Conservation (phyloP, 1,139 yeast species). For the Debaryomyces udenii region DNA sequence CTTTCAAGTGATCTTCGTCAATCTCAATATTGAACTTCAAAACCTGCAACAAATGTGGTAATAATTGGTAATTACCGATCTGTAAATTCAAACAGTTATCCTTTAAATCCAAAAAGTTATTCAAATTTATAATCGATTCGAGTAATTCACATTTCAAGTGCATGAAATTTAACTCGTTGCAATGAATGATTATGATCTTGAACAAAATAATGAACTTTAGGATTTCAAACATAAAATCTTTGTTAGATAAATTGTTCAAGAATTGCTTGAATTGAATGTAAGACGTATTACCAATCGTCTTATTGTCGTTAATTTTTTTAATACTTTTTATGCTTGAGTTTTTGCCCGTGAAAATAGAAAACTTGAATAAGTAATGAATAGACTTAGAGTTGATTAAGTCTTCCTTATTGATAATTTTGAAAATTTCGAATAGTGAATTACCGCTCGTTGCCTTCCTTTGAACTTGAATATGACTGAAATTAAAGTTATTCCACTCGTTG, state of each 20-base stretch:
- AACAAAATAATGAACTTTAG: conserved; percentile 31
- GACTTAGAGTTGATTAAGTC: conserved; percentile 10
- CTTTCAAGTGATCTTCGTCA: conserved; percentile 10
- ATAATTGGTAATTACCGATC: conserved; percentile 37
- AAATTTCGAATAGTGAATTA: conserved; percentile 14
- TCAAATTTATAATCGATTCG: conserved; percentile 26
- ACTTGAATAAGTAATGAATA: conserved; percentile 9
- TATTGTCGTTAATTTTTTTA: conserved; percentile 6
- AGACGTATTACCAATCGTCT: conserved; percentile 8
- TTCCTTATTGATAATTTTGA: conserved; percentile 14
- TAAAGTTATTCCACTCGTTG: conserved; percentile 14
- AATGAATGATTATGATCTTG: conserved; percentile 34
- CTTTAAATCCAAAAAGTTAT: conserved; percentile 24
- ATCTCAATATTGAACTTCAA: conserved; percentile 32
- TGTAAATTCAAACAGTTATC: conserved; percentile 33
- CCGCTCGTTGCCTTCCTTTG: conserved; percentile 10
- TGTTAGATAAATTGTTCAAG: conserved; percentile 6
- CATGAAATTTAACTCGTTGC: conserved; percentile 23
- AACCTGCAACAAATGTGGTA: conserved; percentile 40
- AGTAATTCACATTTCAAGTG: conserved; percentile 27
- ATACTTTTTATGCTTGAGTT: conserved; percentile 7
- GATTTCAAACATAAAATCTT: conserved; percentile 15
- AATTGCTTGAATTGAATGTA: conserved; percentile 8
- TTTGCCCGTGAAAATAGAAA: conserved; percentile 8
- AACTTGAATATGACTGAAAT: conserved; percentile 11